Base-by-base conservation (phyloP, 2,329 filamentous ascomycete species). In the Aspergillus neoniger region DNA sequence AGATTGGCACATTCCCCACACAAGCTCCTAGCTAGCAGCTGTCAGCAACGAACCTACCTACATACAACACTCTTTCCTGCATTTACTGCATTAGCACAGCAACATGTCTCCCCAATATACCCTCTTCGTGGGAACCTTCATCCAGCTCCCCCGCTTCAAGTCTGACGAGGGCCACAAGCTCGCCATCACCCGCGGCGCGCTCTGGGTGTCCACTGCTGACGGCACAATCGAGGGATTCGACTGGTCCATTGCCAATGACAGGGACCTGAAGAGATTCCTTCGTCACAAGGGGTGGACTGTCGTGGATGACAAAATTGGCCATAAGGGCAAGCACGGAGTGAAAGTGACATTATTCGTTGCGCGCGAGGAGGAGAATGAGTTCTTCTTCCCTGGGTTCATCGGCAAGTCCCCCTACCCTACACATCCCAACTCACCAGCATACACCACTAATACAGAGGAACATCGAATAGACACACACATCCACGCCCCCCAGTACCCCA, bases 401-500 rank as follows among this genome's bases (percentile, higher is more conserved):
- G 79, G 79, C 79, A 72, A 14, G 71, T 63, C 21, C 5, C 41
- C 7, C 19, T 14, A 15, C 23, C 12, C 49, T 15, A 17, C 17
- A 19, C 28, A 10, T 38, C 30, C 15, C 9, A 38, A 7, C n/a
- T 10, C 14, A 2, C 9, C 9, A 38, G 28, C 28, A 30, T 30
- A 32, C 44, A 48, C 1, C 23, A n/a, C 10, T 17, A 7, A 56
- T 25, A 15, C 30, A 32, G 10, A 32, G 30, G 4, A 28, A 57
- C 10, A 17, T 10, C 4, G 1, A 19, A 4, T 63, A 94, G 94
- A 99, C 76, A 96, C 95, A 0, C 95, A 99, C 75, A 90, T 96
- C 60, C 95, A 99, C 74, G 95, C 95, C 8, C 86, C 93, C 0
- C 95, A 99, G 79, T 97, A 96, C 70, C 92, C 94, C 60, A 99